These are phyloP conservation scores for Pleurotus cornucopiae DNA, from an alignment of 768 basidiomycete genomes.

Conservation along the genomic window DNA sequence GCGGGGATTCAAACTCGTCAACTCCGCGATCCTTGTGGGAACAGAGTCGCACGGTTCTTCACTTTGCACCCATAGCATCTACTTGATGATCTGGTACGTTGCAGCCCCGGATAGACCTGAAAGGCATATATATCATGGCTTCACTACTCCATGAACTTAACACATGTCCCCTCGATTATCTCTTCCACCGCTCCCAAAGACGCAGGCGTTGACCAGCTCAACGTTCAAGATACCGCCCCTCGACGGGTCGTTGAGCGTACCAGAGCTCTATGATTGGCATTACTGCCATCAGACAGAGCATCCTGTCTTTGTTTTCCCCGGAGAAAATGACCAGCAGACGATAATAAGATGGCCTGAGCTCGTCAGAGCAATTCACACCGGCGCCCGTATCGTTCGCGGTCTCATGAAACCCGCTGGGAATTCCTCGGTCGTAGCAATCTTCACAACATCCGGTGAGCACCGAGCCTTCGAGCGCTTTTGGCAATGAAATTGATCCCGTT, in stretches of 20 bases:
- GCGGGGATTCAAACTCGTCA: no score
- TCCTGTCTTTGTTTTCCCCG: slow-evolving; percentile 23
- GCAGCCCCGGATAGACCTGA: no score
- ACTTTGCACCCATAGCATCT: no score
- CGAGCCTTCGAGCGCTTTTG: not conserved
- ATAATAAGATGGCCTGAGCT: slow-evolving; percentile 20
- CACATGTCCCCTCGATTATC: not conserved
- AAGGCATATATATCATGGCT: no score
- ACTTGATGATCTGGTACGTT: no score
- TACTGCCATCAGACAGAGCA: slow-evolving; percentile 21
- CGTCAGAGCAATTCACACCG: slow-evolving; percentile 19
- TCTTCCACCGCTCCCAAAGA: not conserved
- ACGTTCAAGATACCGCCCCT: slow-evolving; percentile 25
- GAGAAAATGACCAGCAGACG: slow-evolving; percentile 7
- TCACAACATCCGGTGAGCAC: slow-evolving; percentile 15
- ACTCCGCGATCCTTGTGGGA: no score
- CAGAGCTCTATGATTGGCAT: slow-evolving; percentile 30
- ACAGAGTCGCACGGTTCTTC: no score
- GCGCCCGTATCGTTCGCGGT: slow-evolving; percentile 12
- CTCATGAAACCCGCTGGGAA: slow-evolving; percentile 5
- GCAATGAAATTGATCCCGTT: not conserved
- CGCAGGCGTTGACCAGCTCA: not conserved
- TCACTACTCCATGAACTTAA: no score
- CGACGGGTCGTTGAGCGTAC: slow-evolving; percentile 22
- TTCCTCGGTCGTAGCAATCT: slow-evolving; percentile 13